Percentiles rank a stretch among this genome's conserved stretches.
Conservation (phyloP, 371 early-diverging fungal species). For the Mucor sp. region DNA sequence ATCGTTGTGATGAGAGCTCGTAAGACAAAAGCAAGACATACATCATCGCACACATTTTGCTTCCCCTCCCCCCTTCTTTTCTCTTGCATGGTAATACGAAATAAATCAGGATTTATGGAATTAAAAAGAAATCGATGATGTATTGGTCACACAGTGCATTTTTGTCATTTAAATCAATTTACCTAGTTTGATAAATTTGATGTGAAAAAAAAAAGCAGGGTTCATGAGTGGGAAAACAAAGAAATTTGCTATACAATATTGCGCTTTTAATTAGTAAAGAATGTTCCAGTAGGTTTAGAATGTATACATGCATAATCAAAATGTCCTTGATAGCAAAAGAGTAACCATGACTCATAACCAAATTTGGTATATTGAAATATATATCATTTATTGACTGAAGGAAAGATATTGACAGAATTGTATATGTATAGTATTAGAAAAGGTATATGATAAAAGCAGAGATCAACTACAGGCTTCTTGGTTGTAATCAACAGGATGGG, state of each 20-base stretch:
- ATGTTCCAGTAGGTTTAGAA: not conserved
- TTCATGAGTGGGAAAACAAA: not conserved
- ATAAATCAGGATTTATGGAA: not conserved
- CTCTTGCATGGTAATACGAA: conserved; percentile 10
- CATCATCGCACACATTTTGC: not conserved
- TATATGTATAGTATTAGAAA: too few species aligned
- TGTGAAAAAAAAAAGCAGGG: not conserved
- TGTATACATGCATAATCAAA: not conserved
- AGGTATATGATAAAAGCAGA: conserved; percentile 1
- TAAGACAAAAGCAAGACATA: not conserved
- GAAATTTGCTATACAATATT: not conserved
- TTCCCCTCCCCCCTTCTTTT: not conserved
- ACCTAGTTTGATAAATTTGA: not conserved
- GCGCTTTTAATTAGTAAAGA: not conserved
- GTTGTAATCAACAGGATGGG: not conserved
- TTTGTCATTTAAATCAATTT: conserved; percentile 9
- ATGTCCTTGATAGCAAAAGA: not conserved
- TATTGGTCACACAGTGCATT: conserved; percentile 2
- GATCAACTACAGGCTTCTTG: not conserved
- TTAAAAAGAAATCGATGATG: conserved; percentile 4
- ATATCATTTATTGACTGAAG: not conserved
- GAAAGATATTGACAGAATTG: not conserved
- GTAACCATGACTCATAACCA: conserved; percentile 4
- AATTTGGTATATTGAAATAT: not conserved
- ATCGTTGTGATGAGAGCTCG: too few species aligned